phyloP scores from a whole-genome alignment of 2,329 filamentous ascomycete genomes.

The Arachnomyces sp. region DNA sequence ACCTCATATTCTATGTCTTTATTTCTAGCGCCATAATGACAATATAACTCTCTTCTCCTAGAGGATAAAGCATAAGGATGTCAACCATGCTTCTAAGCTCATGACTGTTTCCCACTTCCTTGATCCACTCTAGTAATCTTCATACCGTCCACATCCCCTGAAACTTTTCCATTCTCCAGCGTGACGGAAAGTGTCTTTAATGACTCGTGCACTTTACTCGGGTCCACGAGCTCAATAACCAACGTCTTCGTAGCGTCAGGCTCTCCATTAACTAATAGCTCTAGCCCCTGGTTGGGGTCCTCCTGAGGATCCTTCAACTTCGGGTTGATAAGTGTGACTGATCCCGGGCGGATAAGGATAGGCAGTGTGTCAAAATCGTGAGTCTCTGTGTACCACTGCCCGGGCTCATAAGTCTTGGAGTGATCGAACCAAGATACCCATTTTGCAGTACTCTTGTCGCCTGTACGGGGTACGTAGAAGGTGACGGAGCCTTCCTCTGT shows the following conservation, averaged over 20 bases:
- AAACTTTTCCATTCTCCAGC: constrained; percentile 1
- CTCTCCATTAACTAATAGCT: constrained; percentile 25
- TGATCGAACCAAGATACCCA: constrained; percentile 44
- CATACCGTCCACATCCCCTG: neutral
- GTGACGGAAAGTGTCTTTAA: constrained; percentile 18
- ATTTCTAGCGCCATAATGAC: too few relatives aligned
- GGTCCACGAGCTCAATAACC: constrained; percentile 21
- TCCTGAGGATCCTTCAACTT: constrained; percentile 20
- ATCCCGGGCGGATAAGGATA: constrained; percentile 51
- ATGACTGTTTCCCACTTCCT: too few relatives aligned
- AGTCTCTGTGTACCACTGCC: constrained; percentile 53
- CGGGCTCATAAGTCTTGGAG: constrained; percentile 28
- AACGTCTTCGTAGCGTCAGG: constrained; percentile 11
- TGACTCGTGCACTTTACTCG: constrained; percentile 18
- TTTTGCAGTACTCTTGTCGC: constrained; percentile 43
- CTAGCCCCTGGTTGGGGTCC: constrained; percentile 22
- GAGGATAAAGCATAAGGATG: too few relatives aligned
- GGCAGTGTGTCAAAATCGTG: constrained; percentile 54
- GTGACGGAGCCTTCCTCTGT: constrained; percentile 56
- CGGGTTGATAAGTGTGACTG: constrained; percentile 29
- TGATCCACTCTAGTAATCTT: constrained; percentile 1
- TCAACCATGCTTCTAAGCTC: too few relatives aligned
- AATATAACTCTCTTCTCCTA: too few relatives aligned
- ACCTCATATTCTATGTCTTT: too few relatives aligned
- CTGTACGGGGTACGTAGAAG: constrained; percentile 52